Base-by-base conservation (phyloP, 2,329 filamentous ascomycete species). In the Venturia aucupariae region DNA sequence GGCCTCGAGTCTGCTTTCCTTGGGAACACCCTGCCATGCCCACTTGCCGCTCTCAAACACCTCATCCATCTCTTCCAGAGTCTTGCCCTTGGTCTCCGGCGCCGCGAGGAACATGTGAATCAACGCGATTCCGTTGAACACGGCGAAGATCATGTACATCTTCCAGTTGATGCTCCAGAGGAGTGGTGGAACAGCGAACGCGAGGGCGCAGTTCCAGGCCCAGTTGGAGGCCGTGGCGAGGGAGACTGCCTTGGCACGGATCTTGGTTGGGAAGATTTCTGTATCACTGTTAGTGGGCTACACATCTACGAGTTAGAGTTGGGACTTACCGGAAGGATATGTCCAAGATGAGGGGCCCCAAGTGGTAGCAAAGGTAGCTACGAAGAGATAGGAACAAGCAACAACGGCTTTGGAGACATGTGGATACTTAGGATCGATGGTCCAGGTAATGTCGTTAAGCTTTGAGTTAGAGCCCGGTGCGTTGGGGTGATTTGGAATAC, bases 321-420 rank as follows among this genome's bases (percentile, higher is more conserved):
- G 32, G 11, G 32, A 57, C 3, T 35, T 63, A 35, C 30, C 44
- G 24, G 32, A 64, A 22, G 61, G 61, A 55, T 54, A 65, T 0
- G 64, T 63, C 60, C 64, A 66, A 38, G 30, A 30, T n/a, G 39
- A 65, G 7, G 69, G 69, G 30, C 67, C 51, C 75, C 75, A 78
- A 22, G 75, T 77, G 0, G 76, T 75, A 0, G 76, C 76, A 62
- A 77, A 77, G 1, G 73, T 74, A n/a, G 76, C 76, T 11, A 78
- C 77, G 66, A 78, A 76, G 46, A 80, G 72, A 65, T 75, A 78
- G 22, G 73, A 78, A 70, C 72, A 77, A 11, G 78, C 78, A 1
- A 79, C 75, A 11, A 81, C 75, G 3, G 80, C 87, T 65, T 83
- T 83, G 2, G 86, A 86, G 2, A 73, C 74, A 1, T 82, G 80